These are phyloP conservation scores for Calamus simplicifolius DNA, from an alignment of 176 grass and related monocot species.

Conservation along the genomic window DNA sequence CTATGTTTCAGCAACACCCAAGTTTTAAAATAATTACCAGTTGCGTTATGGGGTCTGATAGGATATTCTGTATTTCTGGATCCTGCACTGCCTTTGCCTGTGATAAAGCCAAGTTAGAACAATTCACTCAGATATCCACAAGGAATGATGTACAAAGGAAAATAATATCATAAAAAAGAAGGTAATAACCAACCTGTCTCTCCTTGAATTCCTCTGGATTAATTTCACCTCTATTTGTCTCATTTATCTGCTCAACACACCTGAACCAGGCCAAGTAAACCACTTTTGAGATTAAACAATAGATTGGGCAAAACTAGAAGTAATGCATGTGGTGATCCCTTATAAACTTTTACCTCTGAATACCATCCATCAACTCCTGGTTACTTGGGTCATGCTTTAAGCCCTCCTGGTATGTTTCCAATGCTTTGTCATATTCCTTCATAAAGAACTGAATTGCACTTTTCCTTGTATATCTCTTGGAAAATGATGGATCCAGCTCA, in stretches of 20 bases:
- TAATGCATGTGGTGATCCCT: too few relatives aligned
- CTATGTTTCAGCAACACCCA: too few relatives aligned
- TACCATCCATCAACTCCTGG: slow-evolving; percentile 19
- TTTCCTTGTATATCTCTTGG: slow-evolving; percentile 48
- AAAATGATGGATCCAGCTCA: slow-evolving; percentile 43
- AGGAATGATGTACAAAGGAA: neutral
- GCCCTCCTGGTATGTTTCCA: slow-evolving; percentile 22
- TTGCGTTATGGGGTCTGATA: too few relatives aligned
- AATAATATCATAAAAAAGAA: neutral
- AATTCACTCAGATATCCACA: neutral
- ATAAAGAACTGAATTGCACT: slow-evolving; percentile 13
- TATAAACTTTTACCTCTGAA: slow-evolving; percentile 17
- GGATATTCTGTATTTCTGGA: too few relatives aligned
- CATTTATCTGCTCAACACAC: slow-evolving; percentile 68
- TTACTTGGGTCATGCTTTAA: slow-evolving; percentile 60
- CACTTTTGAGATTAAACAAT: neutral
- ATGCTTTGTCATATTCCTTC: too few relatives aligned
- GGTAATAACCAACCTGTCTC: slow-evolving; percentile 46
- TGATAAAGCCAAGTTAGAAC: too few relatives aligned
- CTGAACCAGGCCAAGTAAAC: slow-evolving; percentile 21
- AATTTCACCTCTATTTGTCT: slow-evolving; percentile 69
- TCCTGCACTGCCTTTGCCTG: too few relatives aligned
- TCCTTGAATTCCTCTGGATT: slow-evolving; percentile 72
- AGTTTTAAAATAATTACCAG: too few relatives aligned
- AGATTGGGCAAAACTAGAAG: neutral